Evolutionary conservation across 2,329 filamentous ascomycete genomes (phyloP), one percentile per base, ranked within the genome.

Genomic region (Trichoderma guizhouense): DNA sequence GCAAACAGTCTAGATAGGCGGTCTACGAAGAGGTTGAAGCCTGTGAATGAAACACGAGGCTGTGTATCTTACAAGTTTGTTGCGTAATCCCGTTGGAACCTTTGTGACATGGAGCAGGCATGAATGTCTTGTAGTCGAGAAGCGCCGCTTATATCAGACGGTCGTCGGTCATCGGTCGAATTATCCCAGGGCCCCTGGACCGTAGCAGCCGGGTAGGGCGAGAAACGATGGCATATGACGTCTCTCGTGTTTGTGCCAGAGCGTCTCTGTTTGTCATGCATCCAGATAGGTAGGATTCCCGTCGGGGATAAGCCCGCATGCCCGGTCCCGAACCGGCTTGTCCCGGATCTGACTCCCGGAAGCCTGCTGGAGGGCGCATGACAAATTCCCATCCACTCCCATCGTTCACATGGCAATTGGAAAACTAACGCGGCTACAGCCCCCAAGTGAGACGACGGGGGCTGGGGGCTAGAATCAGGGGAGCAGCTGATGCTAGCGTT

Each of bases 391-490:
- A 21, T 15, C 26, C 26, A 66, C 34, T 32, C 6, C 24, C 11
- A 15, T 24, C 21, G 47, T 53, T 53, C 47, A 28, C 51, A 39
- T 28, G 55, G 51, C 47, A 57, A 15, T 26, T 28, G 18, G 43
- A 15, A 66, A 57, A 18, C 43, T 34, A 32, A 36, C 28, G 30
- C 47, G 28, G 43, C 47, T 24, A 15, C 15, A 63, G 36, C 34
- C 15, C 32, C 21, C 60, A 43, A 39, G 36, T 63, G 60, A 63
- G 60, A 39, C 34, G 60, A 26, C 32, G 36, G 63, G 63, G 30
- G 18, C 34, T 57, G 51, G 63, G 63, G 63, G 62, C 62, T 36
- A 43, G 63, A 66, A 55, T 39, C 63, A 66, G 51, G 47, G 63
- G 63, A n/a, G 55, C 55, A 55, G 63, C 30, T 36, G 63, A 21